Evolutionary conservation across 2,329 filamentous ascomycete species (phyloP).

Genomic region (Phaeosphaeriaceae sp.): DNA sequence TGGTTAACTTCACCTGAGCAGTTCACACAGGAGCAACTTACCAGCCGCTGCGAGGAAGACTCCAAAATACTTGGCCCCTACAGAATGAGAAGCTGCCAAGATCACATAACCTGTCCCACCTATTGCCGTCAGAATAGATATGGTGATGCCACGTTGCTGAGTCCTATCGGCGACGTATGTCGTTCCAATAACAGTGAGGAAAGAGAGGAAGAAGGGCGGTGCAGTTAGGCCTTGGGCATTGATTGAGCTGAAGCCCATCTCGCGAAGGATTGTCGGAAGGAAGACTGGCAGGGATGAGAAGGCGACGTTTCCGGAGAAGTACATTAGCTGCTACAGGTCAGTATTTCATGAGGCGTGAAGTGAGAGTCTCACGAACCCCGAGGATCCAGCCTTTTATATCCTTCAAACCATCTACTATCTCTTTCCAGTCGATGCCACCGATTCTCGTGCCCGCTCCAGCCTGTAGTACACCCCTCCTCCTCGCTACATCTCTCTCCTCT

Average conservation of each 20-base stretch:
- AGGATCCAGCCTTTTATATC: slow-evolving; percentile 46
- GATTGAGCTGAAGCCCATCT: slow-evolving; percentile 72
- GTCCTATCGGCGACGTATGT: slow-evolving; percentile 71
- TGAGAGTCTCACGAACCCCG: slow-evolving; percentile 26
- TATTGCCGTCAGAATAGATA: slow-evolving; percentile 63
- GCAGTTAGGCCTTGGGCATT: slow-evolving; percentile 75
- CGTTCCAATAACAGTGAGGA: slow-evolving; percentile 66
- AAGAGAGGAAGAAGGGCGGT: slow-evolving; percentile 73
- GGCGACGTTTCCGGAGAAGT: slow-evolving; percentile 51
- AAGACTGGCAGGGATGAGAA: slow-evolving; percentile 61
- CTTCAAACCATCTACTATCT: slow-evolving; percentile 35
- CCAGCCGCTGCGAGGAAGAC: slow-evolving; percentile 65
- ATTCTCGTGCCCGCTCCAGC: slow-evolving; percentile 36
- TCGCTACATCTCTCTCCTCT: slow-evolving; percentile 47
- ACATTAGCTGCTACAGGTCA: slow-evolving; percentile 35
- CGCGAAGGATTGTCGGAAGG: slow-evolving; percentile 52
- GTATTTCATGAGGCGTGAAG: background rate
- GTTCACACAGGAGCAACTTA: slow-evolving; percentile 58
- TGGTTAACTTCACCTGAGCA: no score
- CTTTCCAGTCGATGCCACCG: slow-evolving; percentile 37
- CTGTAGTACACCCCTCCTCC: slow-evolving; percentile 38
- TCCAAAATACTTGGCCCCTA: slow-evolving; percentile 59
- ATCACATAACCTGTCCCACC: slow-evolving; percentile 70
- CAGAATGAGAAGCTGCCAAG: slow-evolving; percentile 63
- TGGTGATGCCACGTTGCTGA: slow-evolving; percentile 68